Conservation (phyloP, 2,329 filamentous ascomycete genomes). For the Chaetomium strumarium region DNA sequence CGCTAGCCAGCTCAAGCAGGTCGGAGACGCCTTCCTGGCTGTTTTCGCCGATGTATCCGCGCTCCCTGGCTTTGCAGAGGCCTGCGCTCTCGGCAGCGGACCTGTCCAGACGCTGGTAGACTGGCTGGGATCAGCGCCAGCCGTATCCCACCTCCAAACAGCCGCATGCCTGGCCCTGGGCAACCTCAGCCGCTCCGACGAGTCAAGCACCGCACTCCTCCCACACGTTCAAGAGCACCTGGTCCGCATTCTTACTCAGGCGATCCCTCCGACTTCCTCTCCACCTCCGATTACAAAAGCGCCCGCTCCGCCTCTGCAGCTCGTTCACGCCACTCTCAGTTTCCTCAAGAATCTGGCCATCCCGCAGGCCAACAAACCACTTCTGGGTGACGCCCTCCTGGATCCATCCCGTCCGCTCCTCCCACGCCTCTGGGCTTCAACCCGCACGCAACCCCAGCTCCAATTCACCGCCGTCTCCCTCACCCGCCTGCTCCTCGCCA, state of each 20-base stretch:
- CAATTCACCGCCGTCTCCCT: slow-evolving; percentile 57
- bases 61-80: slow-evolving; percentile 34
- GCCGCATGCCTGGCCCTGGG: slow-evolving; percentile 57
- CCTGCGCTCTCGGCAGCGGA: slow-evolving; percentile 34
- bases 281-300: slow-evolving; percentile 29
- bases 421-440: slow-evolving; percentile 48
- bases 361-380: slow-evolving; percentile 47
- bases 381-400: slow-evolving; percentile 44
- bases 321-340: slow-evolving; percentile 51
- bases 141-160: slow-evolving; percentile 43
- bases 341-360: slow-evolving; percentile 62
- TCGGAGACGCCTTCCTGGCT: slow-evolving; percentile 46
- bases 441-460: slow-evolving; percentile 46
- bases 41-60: slow-evolving; percentile 45
- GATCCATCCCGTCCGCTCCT: slow-evolving; percentile 34
- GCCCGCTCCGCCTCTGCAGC: slow-evolving; percentile 33
- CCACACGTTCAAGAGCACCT: slow-evolving; percentile 40
- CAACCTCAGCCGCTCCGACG: slow-evolving; percentile 56
- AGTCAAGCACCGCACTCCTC: slow-evolving; percentile 46
- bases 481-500: slow-evolving; percentile 49
- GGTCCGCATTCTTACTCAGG: slow-evolving; percentile 38
- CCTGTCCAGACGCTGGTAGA: slow-evolving; percentile 33
- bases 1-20: slow-evolving; percentile 39
- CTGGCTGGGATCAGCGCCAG: slow-evolving; percentile 35
- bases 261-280: slow-evolving; percentile 27